Base-by-base conservation (phyloP, 192 early-diverging fungal genomes). In the Umbelopsis vinacea region DNA sequence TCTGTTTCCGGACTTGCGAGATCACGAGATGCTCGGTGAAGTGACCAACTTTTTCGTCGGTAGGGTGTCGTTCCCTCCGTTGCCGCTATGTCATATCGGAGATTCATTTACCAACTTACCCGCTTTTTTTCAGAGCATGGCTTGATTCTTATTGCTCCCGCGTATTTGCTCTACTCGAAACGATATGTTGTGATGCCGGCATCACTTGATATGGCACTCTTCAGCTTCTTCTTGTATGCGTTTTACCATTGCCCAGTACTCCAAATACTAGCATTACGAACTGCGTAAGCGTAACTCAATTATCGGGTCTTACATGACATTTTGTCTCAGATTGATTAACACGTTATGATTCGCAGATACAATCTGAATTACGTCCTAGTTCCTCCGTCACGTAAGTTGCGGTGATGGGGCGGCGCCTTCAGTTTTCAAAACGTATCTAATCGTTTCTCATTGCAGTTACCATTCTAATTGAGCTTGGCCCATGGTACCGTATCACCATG, bases 311-410 rank as follows among this genome's bases (percentile, higher is more conserved):
- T 6, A 17, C 3, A 6, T 1, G 17, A 17, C 15, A 50, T 50
- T n/a, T n/a, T 17, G 48, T 21, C 17, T 50, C 48, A 50, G 19
- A n/a, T 50, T 50, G 19, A 50, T 50, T 50, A n/a, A 50, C 48
- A 17, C 48, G 1, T 21, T 6, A 3, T 50, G 48, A 50, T n/a
- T 50, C n/a, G 5, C n/a, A 50, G 83, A 33, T 74, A 80, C 68
- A 87, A 87, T 76, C 68, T 87, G 21, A 86, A 87, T 71, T 86
- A 86, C 71, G 70, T 82, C 52, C 71, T 87, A 43, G 76, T 82
- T 63, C 82, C 84, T 37, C 84, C 84, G 72, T 74, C 84, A 68
- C 74, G 84, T 85, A 83, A 78, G 76, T 69, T 38, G n/a, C 33
- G 14, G 9, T 7, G 17, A 24, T 35, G n/a, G n/a, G n/a, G n/a